Percentiles rank a stretch among this genome's conserved stretches.
These are phyloP conservation scores for Acarospora socialis DNA, from an alignment of 2,329 filamentous ascomycete species.

Conservation along the genomic window DNA sequence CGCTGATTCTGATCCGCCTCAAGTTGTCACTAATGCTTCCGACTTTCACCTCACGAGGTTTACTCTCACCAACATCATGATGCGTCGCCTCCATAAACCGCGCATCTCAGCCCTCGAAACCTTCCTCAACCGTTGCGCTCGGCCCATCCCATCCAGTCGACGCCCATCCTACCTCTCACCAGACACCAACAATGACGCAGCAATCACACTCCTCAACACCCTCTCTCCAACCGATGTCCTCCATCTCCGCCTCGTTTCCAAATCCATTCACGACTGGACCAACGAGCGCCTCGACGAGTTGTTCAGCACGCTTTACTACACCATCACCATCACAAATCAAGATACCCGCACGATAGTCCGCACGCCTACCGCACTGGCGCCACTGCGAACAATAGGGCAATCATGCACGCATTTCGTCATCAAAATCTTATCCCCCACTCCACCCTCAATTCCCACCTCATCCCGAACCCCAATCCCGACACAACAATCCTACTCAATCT, in stretches of 20 bases:
- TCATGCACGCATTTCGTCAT: constrained; percentile 3
- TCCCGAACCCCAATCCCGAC: too few relatives aligned
- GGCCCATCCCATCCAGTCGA: neutral
- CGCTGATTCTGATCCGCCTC: neutral
- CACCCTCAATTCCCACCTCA: neutral
- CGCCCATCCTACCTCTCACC: neutral
- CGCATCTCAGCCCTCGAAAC: constrained; percentile 1
- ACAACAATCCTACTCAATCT: too few relatives aligned
- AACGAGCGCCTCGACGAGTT: neutral
- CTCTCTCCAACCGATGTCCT: constrained; percentile 4
- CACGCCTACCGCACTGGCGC: neutral
- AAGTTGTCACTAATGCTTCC: neutral
- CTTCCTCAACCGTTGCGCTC: neutral
- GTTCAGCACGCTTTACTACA: constrained; percentile 1
- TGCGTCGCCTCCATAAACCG: neutral
- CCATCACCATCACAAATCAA: constrained; percentile 1
- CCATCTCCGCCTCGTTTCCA: constrained; percentile 7
- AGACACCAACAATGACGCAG: neutral
- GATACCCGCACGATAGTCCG: too few relatives aligned
- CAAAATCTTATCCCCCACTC: neutral
- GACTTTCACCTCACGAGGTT: neutral
- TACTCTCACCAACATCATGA: neutral
- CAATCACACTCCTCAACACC: neutral
- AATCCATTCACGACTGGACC: constrained; percentile 2
- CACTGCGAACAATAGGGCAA: neutral